Evolutionary conservation across 192 early-diverging fungal species (phyloP), one percentile per base, ranked within the genome.

Genomic region (Coemansia sp.): DNA sequence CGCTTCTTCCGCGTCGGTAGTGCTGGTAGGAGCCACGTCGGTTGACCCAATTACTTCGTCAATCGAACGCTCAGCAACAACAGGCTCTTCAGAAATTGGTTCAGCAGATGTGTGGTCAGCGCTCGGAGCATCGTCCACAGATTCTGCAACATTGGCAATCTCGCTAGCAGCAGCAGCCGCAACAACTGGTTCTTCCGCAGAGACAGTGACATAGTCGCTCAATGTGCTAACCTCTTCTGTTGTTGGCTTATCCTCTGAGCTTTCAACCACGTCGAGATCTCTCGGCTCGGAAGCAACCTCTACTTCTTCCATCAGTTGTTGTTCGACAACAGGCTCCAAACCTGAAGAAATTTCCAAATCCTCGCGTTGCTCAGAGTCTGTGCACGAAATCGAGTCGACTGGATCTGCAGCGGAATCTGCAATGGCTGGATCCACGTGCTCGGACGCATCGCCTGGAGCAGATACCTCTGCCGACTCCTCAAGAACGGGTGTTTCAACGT

Each of bases 31-130:
- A 40, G 32, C 3, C 23, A 25, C 50, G 22, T 13, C 50, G 15
- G 36, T 0, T 34, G 50, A 19, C 10, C 19, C 50, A 20, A 17
- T 32, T 33, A 46, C 19, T 25, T 66, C 64, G 10, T 25, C 42
- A 59, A 42, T 41, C 19, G 56, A 17, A 35, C 41, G 25, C 29
- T 58, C 56, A 20, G 43, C 41, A 29, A 32, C 56, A 32, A 15
- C 55, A 66, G 65, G 52, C 29, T 65, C 54, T 9, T 40, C 32
- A 11, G 42, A 17, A 45, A 13, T 13, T 17, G 15, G 42, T 45
- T 5, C 42, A 33, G 11, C 36, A 5, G 38, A 40, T 13, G 38
- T 40, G 38, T 40, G 38, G 11, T 5, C 38, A 40, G 11, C 11
- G 38, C 38, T 40, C 7, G 38, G 38, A 40, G 38, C 7, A 13